These are phyloP conservation scores for Neonectria ditissima DNA, from an alignment of 2,329 filamentous ascomycete species.

Conservation along the genomic window DNA sequence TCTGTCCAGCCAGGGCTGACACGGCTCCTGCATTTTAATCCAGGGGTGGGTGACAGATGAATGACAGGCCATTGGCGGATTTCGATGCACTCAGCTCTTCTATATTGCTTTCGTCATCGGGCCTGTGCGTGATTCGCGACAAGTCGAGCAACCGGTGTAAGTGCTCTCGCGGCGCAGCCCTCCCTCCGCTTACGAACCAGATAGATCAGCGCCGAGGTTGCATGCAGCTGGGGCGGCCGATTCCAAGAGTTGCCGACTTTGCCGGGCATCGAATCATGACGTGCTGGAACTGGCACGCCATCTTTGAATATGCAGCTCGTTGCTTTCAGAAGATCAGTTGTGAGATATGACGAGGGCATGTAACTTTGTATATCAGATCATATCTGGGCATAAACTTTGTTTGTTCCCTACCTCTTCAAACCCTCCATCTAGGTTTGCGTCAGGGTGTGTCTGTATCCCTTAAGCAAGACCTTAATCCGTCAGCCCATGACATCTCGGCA, in stretches of 20 bases:
- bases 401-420: not conserved
- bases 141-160: not conserved
- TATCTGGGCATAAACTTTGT: not conserved
- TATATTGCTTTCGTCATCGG: not conserved
- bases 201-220: not conserved
- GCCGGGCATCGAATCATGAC: not conserved
- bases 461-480: not conserved
- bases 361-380: constrained; percentile 1
- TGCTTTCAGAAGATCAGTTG: not conserved
- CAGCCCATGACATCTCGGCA: not conserved
- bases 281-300: not conserved
- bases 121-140: not conserved
- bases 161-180: constrained; percentile 1
- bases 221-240: not conserved
- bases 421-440: not conserved
- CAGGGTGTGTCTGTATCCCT: not conserved
- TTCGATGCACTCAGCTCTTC: not conserved
- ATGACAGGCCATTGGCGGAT: not conserved
- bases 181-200: not conserved
- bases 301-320: not conserved
- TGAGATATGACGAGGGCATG: constrained; percentile 1
- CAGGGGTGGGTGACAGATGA: not conserved
- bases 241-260: constrained; percentile 1
- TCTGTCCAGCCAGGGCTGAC: no score
- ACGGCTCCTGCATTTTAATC: no score